These are phyloP conservation scores for Lipomyces sp. DNA, from an alignment of 805 yeast species.

Conservation along the genomic window DNA sequence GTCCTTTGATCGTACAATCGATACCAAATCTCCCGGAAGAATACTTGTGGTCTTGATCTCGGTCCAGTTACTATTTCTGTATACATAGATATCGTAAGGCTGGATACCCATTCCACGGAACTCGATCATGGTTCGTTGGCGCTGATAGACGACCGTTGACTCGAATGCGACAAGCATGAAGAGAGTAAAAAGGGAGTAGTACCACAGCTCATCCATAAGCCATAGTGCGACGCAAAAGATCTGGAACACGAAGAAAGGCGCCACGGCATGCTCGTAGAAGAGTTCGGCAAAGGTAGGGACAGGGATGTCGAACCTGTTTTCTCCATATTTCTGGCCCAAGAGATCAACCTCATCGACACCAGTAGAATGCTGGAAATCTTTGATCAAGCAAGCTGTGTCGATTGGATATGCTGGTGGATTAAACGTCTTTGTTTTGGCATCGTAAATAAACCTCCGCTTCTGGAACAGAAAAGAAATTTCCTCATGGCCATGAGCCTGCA, in stretches of 20 bases:
- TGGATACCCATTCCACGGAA: constrained; percentile 97
- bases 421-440: constrained; percentile 58
- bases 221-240: constrained; percentile 93
- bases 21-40: constrained; percentile 80
- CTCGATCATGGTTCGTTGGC: constrained; percentile 91
- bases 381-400: constrained; percentile 44
- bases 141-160: constrained; percentile 91
- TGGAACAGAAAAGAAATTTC: constrained; percentile 83
- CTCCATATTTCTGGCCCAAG: constrained; percentile 69
- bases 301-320: constrained; percentile 90
- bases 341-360: constrained; percentile 56
- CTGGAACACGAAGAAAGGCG: constrained; percentile 97
- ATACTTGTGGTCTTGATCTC: constrained; percentile 72
- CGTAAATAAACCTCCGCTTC: constrained; percentile 84
- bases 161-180: constrained; percentile 94
- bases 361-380: constrained; percentile 56
- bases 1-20: constrained; percentile 78
- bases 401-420: constrained; percentile 78
- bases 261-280: constrained; percentile 96
- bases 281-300: constrained; percentile 88
- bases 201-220: constrained; percentile 97
- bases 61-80: constrained; percentile 72
- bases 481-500: constrained; percentile 56
- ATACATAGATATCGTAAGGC: constrained; percentile 79
- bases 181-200: constrained; percentile 85